Percentiles rank a stretch among this genome's conserved stretches.
Evolutionary conservation across 225 moss, liverwort and hornwort genomes (phyloP).

Genomic region (Pseudoscleropodium purum): DNA sequence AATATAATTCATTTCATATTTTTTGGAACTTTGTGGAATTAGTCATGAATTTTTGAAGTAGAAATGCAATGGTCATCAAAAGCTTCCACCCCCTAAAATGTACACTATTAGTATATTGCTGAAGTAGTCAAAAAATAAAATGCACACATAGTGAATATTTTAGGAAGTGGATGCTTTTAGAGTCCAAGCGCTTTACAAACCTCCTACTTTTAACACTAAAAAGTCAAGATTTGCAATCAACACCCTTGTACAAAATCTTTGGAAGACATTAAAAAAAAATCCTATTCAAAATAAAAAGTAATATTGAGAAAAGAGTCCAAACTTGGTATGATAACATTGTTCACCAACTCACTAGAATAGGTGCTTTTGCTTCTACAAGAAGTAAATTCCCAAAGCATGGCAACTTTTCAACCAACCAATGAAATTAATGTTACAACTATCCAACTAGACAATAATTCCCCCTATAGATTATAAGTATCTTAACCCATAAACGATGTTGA

Average conservation of each 20-base stretch:
- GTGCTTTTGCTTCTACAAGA: no score
- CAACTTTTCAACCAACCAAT: no score
- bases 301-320: no score
- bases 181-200: accelerated
- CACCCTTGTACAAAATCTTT: neutral
- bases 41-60: neutral
- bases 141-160: neutral
- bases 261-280: neutral
- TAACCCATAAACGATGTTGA: no score
- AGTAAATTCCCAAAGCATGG: no score
- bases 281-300: neutral
- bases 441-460: no score
- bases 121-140: neutral
- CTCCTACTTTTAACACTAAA: accelerated
- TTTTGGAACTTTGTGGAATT: neutral
- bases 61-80: neutral
- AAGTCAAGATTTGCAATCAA: neutral
- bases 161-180: neutral
- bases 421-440: no score
- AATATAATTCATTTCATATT: no score
- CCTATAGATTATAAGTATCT: no score
- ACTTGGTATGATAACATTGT: no score
- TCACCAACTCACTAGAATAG: no score
- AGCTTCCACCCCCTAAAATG: neutral
- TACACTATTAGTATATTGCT: accelerated